phyloP scores from a whole-genome alignment of 495 filamentous ascomycete genomes.

The Aspergillus heteromorphus region DNA sequence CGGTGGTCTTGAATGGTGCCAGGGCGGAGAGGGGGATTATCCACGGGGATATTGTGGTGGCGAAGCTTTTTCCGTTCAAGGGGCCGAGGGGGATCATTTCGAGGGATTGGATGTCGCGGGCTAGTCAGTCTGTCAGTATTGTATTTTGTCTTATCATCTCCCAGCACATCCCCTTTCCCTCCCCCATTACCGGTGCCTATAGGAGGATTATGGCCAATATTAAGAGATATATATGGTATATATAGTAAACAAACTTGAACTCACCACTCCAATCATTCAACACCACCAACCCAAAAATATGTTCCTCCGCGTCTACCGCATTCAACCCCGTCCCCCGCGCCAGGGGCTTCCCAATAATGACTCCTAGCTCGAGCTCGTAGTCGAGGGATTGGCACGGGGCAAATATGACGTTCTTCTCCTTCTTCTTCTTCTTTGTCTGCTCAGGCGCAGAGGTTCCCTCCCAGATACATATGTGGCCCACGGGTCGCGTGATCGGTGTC shows the following conservation, averaged over 20 bases:
- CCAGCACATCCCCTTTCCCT: neutral
- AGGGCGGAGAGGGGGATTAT: constrained; percentile 75
- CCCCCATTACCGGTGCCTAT: too few species aligned
- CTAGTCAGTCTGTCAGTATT: too few species aligned
- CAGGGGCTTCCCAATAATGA: constrained; percentile 55
- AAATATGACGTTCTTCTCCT: constrained; percentile 35
- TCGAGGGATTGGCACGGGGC: constrained; percentile 59
- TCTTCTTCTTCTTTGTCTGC: neutral
- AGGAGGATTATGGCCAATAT: too few species aligned
- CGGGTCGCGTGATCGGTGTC: constrained; percentile 62
- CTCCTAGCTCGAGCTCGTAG: constrained; percentile 78
- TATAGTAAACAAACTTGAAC: constrained; percentile 51
- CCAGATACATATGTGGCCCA: constrained; percentile 71
- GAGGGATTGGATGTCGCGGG: constrained; percentile 31
- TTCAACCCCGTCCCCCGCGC: constrained; percentile 12
- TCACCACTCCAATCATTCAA: constrained; percentile 86
- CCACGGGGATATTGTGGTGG: constrained; percentile 75
- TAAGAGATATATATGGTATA: too few species aligned
- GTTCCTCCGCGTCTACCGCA: constrained; percentile 53
- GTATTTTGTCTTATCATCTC: too few species aligned
- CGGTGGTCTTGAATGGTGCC: constrained; percentile 49
- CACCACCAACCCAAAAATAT: constrained; percentile 79
- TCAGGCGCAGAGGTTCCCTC: constrained; percentile 17
- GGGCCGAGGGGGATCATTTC: constrained; percentile 36
- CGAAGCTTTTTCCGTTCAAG: constrained; percentile 71